Evolutionary conservation across 2,329 filamentous ascomycete species (phyloP).

Genomic region (Apiospora malaysiana): DNA sequence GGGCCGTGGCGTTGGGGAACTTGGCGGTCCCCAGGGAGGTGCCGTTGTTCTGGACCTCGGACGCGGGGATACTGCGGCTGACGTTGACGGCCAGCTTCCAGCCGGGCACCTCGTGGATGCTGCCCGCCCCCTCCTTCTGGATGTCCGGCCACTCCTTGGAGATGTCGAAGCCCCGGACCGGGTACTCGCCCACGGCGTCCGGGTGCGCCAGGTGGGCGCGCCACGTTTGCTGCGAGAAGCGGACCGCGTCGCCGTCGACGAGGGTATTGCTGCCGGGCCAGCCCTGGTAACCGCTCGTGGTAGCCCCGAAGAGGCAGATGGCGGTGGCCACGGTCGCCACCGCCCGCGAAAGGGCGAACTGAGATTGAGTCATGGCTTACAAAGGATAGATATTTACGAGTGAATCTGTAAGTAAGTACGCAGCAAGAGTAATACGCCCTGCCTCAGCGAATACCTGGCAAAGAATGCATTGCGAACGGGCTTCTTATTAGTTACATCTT

Average conservation of each 20-base stretch:
- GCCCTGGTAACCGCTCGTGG: conserved; percentile 43
- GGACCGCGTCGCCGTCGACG: conserved; percentile 33
- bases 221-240: conserved; percentile 34
- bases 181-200: conserved; percentile 28
- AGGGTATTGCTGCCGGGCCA: conserved; percentile 43
- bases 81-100: conserved; percentile 36
- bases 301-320: neutral
- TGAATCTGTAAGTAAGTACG: neutral
- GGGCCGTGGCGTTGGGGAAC: conserved; percentile 15
- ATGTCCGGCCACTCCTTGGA: conserved; percentile 52
- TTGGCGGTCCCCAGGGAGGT: neutral
- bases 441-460: neutral
- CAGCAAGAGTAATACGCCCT: neutral
- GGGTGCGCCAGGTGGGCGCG: conserved; percentile 50
- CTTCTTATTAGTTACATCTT: neutral
- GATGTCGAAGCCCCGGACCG: conserved; percentile 31
- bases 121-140: conserved; percentile 52
- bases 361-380: neutral
- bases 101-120: conserved; percentile 54
- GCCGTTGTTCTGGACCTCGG: conserved; percentile 30
- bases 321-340: neutral
- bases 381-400: neutral
- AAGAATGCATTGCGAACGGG: neutral
- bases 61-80: conserved; percentile 34
- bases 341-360: neutral